A percentile compares a stretch with the other conserved stretches of the same genome.
Evolutionary conservation across 2,329 filamentous ascomycete species (phyloP).

Genomic region (Aspergillus bombycis): DNA sequence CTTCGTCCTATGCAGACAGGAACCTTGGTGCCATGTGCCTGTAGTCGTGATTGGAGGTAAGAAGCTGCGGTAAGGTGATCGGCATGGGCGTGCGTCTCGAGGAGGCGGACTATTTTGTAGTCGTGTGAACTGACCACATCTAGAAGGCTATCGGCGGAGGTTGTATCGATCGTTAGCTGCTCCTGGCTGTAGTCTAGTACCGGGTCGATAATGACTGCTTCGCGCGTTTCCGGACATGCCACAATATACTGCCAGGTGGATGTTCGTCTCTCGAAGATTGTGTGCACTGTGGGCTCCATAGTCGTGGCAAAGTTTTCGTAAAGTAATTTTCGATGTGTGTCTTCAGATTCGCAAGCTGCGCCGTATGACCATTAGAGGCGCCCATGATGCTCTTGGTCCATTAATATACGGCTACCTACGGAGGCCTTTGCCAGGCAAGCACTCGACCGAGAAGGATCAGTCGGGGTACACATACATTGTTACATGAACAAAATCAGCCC

Average conservation of each 20-base stretch:
- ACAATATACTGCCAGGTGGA: constrained; percentile 65
- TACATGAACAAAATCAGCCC: not conserved
- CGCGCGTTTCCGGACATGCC: constrained; percentile 51
- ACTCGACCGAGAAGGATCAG: not conserved
- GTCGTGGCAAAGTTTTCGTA: not conserved
- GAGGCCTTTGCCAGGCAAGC: not conserved
- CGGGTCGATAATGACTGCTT: constrained; percentile 61
- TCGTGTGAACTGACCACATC: constrained; percentile 42
- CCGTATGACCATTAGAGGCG: not conserved
- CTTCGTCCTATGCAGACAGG: constrained; percentile 61
- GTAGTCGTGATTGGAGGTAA: constrained; percentile 56
- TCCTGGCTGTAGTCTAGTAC: constrained; percentile 59
- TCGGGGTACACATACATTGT: not conserved
- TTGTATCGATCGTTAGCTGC: constrained; percentile 47
- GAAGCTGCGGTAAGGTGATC: constrained; percentile 61
- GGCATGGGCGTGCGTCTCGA: constrained; percentile 66
- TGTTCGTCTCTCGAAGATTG: constrained; percentile 47
- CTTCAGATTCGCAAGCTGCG: not conserved
- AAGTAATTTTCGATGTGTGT: not conserved
- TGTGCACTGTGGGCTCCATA: constrained; percentile 42
- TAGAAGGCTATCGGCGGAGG: constrained; percentile 56
- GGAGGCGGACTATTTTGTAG: constrained; percentile 53
- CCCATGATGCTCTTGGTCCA: not conserved
- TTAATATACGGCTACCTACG: not conserved
- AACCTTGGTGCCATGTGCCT: constrained; percentile 31